These are phyloP conservation scores for Pestalotiopsis sp. DNA, from an alignment of 2,329 filamentous ascomycete species.

Conservation along the genomic window DNA sequence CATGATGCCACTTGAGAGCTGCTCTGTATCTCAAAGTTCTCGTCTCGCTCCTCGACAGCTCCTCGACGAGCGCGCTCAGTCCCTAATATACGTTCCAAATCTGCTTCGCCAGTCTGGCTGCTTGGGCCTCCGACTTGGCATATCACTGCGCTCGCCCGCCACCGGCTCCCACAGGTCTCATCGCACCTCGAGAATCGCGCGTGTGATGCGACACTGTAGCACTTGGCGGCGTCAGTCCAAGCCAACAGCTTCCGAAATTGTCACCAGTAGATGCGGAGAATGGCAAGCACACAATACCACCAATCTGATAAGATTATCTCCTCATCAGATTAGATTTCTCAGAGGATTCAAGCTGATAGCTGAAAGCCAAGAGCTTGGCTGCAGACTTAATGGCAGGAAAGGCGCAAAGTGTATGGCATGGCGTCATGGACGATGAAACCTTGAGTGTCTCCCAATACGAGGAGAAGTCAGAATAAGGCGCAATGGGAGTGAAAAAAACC, in stretches of 20 bases:
- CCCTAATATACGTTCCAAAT: background rate
- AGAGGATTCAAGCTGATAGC: background rate
- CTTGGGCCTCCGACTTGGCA: background rate
- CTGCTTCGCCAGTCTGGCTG: no score
- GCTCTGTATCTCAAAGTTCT: background rate
- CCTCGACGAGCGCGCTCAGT: background rate
- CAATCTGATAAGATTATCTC: constrained; percentile 5
- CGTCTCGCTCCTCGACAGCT: background rate
- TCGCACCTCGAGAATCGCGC: background rate
- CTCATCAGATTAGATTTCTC: background rate
- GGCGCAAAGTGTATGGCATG: background rate
- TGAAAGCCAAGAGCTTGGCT: background rate
- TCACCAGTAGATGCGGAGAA: background rate
- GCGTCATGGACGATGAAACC: background rate
- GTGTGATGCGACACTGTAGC: background rate
- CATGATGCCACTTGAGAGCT: constrained; percentile 26
- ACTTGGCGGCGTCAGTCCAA: background rate
- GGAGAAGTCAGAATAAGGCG: background rate
- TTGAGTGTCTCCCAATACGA: background rate
- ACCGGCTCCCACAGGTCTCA: background rate
- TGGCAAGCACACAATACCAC: background rate
- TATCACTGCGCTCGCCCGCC: background rate
- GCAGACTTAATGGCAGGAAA: background rate
- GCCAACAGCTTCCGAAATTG: background rate
- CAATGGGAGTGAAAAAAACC: no score